These are phyloP conservation scores for Lachancea quebecensis DNA, from an alignment of 805 yeast genomes.

Conservation along the genomic window DNA sequence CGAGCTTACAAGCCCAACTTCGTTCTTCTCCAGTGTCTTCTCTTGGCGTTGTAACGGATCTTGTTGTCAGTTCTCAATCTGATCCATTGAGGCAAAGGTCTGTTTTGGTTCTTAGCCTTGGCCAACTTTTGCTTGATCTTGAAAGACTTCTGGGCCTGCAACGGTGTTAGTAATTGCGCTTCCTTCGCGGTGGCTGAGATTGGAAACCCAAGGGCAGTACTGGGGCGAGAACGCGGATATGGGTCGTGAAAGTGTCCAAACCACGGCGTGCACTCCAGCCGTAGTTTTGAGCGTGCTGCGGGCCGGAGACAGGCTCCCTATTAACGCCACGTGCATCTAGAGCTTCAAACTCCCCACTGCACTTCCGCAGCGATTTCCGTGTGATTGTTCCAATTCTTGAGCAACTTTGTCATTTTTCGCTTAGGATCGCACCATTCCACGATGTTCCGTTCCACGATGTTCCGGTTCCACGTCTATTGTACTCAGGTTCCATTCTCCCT, in stretches of 20 bases:
- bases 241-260: too few species aligned
- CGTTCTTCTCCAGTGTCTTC: slow-evolving; percentile 99
- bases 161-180: slow-evolving; percentile 2
- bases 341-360: too few species aligned
- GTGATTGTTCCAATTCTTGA: too few species aligned
- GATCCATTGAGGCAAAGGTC: slow-evolving; percentile 99
- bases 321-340: too few species aligned
- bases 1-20: slow-evolving; percentile 84
- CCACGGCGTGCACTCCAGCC: too few species aligned
- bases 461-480: neutral
- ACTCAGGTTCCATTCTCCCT: neutral
- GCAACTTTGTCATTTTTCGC: neutral
- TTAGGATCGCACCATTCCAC: neutral
- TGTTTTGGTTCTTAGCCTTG: slow-evolving; percentile 97
- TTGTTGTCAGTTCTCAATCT: slow-evolving; percentile 97
- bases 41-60: slow-evolving; percentile 98
- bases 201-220: neutral
- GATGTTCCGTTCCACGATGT: neutral
- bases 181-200: neutral
- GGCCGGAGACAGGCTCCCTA: too few species aligned
- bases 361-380: too few species aligned
- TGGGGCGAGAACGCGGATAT: neutral
- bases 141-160: slow-evolving; percentile 87
- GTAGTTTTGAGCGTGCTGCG: too few species aligned
- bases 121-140: slow-evolving; percentile 97